These are phyloP conservation scores for Biscogniauxia sp. DNA, from an alignment of 2,329 filamentous ascomycete species.

Conservation along the genomic window DNA sequence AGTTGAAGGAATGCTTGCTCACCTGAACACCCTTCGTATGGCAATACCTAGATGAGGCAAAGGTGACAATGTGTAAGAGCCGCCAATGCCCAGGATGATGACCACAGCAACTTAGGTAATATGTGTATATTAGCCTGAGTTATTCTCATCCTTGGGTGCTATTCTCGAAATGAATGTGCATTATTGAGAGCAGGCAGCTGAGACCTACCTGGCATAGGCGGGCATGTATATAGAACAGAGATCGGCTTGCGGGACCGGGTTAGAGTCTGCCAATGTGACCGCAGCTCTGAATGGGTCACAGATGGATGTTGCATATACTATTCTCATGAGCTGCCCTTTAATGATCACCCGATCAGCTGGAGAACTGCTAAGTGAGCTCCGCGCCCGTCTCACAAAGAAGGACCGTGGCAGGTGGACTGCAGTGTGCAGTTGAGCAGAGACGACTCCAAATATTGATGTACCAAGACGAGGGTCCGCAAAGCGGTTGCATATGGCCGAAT, in stretches of 20 bases:
- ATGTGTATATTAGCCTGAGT: neutral
- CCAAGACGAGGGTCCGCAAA: slow-evolving; percentile 6
- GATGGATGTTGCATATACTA: neutral
- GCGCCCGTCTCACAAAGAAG: neutral
- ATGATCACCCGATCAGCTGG: neutral
- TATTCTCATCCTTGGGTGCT: neutral
- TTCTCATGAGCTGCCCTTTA: neutral
- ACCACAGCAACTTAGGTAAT: neutral
- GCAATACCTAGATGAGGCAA: neutral
- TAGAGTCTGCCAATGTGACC: neutral
- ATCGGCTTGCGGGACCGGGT: neutral
- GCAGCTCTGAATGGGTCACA: neutral
- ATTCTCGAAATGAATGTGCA: neutral
- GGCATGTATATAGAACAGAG: neutral
- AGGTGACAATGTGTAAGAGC: neutral
- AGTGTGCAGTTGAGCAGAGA: slow-evolving; percentile 1
- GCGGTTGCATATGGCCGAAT: slow-evolving; percentile 6
- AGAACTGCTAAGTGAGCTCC: neutral
- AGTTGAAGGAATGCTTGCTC: neutral
- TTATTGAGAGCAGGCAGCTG: neutral
- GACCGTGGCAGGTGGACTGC: neutral
- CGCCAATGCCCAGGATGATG: neutral
- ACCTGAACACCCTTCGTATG: neutral
- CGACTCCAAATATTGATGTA: slow-evolving; percentile 3
- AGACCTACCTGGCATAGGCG: no score